Evolutionary conservation across 1,139 yeast species (phyloP).

Genomic region (Arxiozyma bovina): DNA sequence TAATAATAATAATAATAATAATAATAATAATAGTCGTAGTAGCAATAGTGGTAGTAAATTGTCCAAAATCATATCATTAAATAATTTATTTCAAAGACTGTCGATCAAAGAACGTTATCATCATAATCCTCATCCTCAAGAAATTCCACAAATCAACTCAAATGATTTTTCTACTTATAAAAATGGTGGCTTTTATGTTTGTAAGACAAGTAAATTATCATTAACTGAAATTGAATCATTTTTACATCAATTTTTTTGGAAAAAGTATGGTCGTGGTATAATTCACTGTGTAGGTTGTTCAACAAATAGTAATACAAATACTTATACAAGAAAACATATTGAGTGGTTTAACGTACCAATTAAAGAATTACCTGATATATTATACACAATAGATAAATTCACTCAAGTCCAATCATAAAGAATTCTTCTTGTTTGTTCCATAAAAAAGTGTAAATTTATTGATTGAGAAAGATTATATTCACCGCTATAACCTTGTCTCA

Average conservation of each 20-base stretch:
- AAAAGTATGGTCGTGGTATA: constrained; percentile 25
- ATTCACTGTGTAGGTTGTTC: constrained; percentile 26
- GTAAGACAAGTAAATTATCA: constrained; percentile 13
- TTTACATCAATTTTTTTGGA: constrained; percentile 25
- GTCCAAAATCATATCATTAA: background rate
- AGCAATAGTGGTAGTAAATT: too few relatives aligned
- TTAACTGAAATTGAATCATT: constrained; percentile 19
- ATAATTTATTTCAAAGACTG: constrained; percentile 9
- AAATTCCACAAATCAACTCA: background rate
- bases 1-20: background rate
- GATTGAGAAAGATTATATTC: background rate
- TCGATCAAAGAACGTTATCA: constrained; percentile 7
- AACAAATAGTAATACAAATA: constrained; percentile 1
- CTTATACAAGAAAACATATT: constrained; percentile 18
- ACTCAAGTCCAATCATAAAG: constrained; percentile 1
- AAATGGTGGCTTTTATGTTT: constrained; percentile 22
- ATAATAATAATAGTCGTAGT: too few relatives aligned
- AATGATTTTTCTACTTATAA: constrained; percentile 11
- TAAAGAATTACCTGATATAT: constrained; percentile 17
- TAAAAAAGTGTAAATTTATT: background rate
- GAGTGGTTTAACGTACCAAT: constrained; percentile 29
- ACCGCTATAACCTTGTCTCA: constrained; percentile 1
- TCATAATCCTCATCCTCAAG: background rate
- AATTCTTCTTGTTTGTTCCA: background rate
- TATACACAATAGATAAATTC: constrained; percentile 18